Percentiles rank a stretch among this genome's conserved stretches.
phyloP scores from a whole-genome alignment of 2,329 filamentous ascomycete species.

The Paecilomyces niveus region DNA sequence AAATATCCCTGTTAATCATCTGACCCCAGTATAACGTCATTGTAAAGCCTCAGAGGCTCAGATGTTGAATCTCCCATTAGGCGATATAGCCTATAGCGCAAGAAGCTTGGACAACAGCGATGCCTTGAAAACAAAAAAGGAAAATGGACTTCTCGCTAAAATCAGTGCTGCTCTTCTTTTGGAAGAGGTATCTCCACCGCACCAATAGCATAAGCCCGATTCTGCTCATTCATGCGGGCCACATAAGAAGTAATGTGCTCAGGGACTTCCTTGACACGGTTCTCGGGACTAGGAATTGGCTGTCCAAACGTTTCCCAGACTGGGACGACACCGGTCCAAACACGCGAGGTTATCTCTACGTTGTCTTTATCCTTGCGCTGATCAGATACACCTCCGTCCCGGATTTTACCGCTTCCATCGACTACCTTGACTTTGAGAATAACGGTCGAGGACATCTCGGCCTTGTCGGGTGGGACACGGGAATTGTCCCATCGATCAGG shows the following conservation, averaged over 20 bases:
- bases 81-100: too few species aligned
- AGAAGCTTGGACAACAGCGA: background rate
- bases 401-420: slow-evolving; percentile 68
- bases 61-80: too few species aligned
- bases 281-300: slow-evolving; percentile 55
- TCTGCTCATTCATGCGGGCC: slow-evolving; percentile 40
- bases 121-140: background rate
- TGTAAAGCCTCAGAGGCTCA: too few species aligned
- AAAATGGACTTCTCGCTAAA: background rate
- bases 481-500: slow-evolving; percentile 61
- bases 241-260: slow-evolving; percentile 53
- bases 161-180: slow-evolving; percentile 22
- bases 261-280: slow-evolving; percentile 53
- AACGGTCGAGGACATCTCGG: slow-evolving; percentile 68
- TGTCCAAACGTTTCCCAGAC: slow-evolving; percentile 58
- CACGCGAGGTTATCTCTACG: slow-evolving; percentile 40
- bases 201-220: slow-evolving; percentile 34
- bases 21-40: too few species aligned
- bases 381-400: slow-evolving; percentile 58
- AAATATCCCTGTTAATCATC: too few species aligned
- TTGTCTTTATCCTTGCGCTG: slow-evolving; percentile 48
- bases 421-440: slow-evolving; percentile 63
- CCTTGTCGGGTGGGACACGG: slow-evolving; percentile 61
- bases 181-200: slow-evolving; percentile 22
- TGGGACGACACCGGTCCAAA: slow-evolving; percentile 59